Evolutionary conservation across 2,329 filamentous ascomycete genomes (phyloP).

Genomic region (Mycosphaerella sp.): DNA sequence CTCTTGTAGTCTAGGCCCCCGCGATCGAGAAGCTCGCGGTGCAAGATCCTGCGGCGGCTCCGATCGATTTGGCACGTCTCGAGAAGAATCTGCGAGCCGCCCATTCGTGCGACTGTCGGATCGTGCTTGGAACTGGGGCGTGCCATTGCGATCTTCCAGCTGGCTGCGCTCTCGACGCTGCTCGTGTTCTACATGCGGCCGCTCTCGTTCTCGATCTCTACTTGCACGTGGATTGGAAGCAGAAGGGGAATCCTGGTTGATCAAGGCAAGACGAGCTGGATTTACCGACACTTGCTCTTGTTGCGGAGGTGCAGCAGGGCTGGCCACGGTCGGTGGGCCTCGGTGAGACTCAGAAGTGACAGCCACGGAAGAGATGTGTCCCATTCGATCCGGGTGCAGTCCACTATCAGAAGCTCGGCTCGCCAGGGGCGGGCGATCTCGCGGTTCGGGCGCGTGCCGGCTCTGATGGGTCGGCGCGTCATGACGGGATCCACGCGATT

Average conservation of each 20-base stretch:
- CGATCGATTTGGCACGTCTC: slow-evolving; percentile 19
- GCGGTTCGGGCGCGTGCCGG: slow-evolving; percentile 11
- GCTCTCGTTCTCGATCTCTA: slow-evolving; percentile 10
- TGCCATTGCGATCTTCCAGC: slow-evolving; percentile 25
- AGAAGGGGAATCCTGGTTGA: slow-evolving; percentile 27
- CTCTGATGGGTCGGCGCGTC: slow-evolving; percentile 12
- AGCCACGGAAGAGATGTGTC: slow-evolving; percentile 17
- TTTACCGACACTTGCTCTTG: slow-evolving; percentile 32
- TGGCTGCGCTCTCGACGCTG: slow-evolving; percentile 22
- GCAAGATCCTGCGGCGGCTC: slow-evolving; percentile 37
- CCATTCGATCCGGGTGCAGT: slow-evolving; percentile 20
- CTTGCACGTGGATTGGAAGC: slow-evolving; percentile 8
- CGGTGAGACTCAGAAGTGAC: slow-evolving; percentile 15
- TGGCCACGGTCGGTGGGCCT: slow-evolving; percentile 5
- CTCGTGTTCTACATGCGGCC: slow-evolving; percentile 24
- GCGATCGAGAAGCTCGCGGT: slow-evolving; percentile 49
- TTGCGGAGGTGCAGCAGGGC: slow-evolving; percentile 6
- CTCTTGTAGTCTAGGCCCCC: slow-evolving; percentile 44
- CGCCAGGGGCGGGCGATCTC: slow-evolving; percentile 12
- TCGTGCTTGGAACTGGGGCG: slow-evolving; percentile 26
- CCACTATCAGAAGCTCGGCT: slow-evolving; percentile 13
- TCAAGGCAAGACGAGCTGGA: slow-evolving; percentile 40
- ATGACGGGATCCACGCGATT: slow-evolving; percentile 16
- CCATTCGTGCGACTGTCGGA: slow-evolving; percentile 28
- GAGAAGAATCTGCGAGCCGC: slow-evolving; percentile 29